phyloP scores from a whole-genome alignment of 257 asterid species.

The Voacanga thouarsii region DNA sequence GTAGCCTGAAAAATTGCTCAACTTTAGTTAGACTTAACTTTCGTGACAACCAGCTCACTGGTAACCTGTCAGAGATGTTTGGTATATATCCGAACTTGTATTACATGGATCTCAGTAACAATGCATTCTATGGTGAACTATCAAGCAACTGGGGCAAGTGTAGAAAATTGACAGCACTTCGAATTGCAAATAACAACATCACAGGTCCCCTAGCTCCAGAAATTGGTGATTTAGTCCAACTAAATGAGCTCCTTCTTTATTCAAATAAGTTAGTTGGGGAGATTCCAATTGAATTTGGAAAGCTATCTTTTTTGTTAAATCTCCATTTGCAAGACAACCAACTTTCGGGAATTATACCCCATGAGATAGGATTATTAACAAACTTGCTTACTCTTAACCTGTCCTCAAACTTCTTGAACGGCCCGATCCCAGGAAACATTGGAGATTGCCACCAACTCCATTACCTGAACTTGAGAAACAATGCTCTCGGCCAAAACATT shows the following conservation, averaged over 20 bases:
- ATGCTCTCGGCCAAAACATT: constrained; percentile 19
- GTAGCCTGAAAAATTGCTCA: constrained; percentile 20
- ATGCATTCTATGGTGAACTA: constrained; percentile 28
- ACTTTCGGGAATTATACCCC: constrained; percentile 27
- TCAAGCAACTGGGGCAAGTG: constrained; percentile 28
- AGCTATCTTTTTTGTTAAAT: background rate
- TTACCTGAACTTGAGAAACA: constrained; percentile 30
- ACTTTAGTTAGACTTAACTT: constrained; percentile 25
- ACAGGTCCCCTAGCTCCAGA: constrained; percentile 25
- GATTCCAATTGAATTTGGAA: constrained; percentile 30
- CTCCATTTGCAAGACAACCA: constrained; percentile 26
- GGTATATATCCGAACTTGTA: constrained; percentile 29
- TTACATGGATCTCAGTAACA: constrained; percentile 32
- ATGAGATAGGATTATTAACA: constrained; percentile 14
- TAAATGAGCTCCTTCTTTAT: constrained; percentile 27
- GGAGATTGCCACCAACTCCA: constrained; percentile 9
- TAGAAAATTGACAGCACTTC: constrained; percentile 17
- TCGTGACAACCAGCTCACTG: constrained; percentile 23
- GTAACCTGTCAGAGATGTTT: constrained; percentile 28
- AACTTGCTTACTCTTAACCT: constrained; percentile 19
- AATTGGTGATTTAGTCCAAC: constrained; percentile 20
- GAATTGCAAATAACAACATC: constrained; percentile 25
- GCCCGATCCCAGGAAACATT: constrained; percentile 25
- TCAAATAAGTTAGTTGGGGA: constrained; percentile 16
- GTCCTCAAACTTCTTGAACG: constrained; percentile 29